Conservation (phyloP, 2,329 filamentous ascomycete species). For the Fusarium liriodendri region DNA sequence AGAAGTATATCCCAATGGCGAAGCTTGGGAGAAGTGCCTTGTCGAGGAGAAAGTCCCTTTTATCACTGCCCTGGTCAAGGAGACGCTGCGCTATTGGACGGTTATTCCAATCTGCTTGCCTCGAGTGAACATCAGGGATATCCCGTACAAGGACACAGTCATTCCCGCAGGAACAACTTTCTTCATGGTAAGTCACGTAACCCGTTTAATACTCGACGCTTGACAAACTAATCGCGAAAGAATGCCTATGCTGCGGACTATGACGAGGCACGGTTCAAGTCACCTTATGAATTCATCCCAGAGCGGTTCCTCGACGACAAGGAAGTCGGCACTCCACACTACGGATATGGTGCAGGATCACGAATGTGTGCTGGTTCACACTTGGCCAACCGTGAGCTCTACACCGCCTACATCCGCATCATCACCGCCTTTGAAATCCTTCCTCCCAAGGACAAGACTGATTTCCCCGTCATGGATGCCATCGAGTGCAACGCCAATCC, state of each 20-base stretch:
- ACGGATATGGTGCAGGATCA: conserved; percentile 71
- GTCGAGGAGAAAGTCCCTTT: conserved; percentile 81
- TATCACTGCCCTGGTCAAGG: conserved; percentile 81
- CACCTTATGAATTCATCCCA: conserved; percentile 72
- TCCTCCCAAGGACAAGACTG: conserved; percentile 56
- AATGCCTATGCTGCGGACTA: conserved; percentile 82
- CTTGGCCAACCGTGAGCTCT: conserved; percentile 72
- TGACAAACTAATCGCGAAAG: conserved; percentile 45
- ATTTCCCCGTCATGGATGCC: conserved; percentile 65
- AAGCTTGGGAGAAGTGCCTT: conserved; percentile 81
- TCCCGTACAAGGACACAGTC: conserved; percentile 72
- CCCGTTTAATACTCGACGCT: not conserved
- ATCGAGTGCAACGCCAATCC: conserved; percentile 68
- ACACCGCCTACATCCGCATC: conserved; percentile 68
- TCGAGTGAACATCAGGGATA: conserved; percentile 76
- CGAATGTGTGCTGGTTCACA: conserved; percentile 74
- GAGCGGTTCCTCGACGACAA: conserved; percentile 74
- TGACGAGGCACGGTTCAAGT: conserved; percentile 74
- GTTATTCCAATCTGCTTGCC: conserved; percentile 85
- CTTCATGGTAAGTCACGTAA: conserved; percentile 70
- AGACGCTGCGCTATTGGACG: conserved; percentile 81
- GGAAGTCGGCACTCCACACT: conserved; percentile 68
- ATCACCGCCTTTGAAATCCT: conserved; percentile 69
- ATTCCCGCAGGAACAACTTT: conserved; percentile 84
- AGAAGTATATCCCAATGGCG: conserved; percentile 76